These are phyloP conservation scores for Fusarium udum DNA, from an alignment of 2,329 filamentous ascomycete genomes.

Conservation along the genomic window DNA sequence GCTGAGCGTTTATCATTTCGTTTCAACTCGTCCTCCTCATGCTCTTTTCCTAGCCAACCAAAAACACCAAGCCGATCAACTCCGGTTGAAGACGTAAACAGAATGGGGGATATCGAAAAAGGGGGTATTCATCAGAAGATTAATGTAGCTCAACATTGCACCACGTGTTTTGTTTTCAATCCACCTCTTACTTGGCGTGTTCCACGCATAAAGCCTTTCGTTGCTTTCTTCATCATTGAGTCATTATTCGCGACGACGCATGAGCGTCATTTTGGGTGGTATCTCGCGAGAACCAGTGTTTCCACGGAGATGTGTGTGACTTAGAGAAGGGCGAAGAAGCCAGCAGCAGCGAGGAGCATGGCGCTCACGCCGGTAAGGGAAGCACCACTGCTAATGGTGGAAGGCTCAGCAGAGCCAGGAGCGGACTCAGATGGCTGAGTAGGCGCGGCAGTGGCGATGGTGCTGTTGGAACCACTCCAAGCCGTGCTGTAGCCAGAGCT, in stretches of 20 bases:
- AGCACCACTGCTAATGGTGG: conserved; percentile 43
- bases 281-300: conserved; percentile 19
- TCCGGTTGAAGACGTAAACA: conserved; percentile 36
- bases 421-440: conserved; percentile 40
- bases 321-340: conserved; percentile 51
- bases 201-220: conserved; percentile 19
- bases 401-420: conserved; percentile 29
- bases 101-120: conserved; percentile 38
- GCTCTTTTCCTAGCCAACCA: conserved; percentile 26
- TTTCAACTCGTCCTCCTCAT: conserved; percentile 27
- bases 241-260: conserved; percentile 50
- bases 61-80: conserved; percentile 45
- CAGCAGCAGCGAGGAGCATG: conserved; percentile 50
- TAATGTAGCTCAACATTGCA: conserved; percentile 41
- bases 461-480: conserved; percentile 48
- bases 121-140: conserved; percentile 41
- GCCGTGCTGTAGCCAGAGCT: conserved; percentile 44
- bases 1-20: conserved; percentile 37
- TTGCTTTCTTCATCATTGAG: conserved; percentile 42
- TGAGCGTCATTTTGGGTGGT: conserved; percentile 19
- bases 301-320: conserved; percentile 40
- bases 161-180: conserved; percentile 23
- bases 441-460: conserved; percentile 40
- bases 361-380: conserved; percentile 48
- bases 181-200: conserved; percentile 9